Evolutionary conservation across 1,284 basidiomycete species (phyloP).

Genomic region (Irpex sp.): DNA sequence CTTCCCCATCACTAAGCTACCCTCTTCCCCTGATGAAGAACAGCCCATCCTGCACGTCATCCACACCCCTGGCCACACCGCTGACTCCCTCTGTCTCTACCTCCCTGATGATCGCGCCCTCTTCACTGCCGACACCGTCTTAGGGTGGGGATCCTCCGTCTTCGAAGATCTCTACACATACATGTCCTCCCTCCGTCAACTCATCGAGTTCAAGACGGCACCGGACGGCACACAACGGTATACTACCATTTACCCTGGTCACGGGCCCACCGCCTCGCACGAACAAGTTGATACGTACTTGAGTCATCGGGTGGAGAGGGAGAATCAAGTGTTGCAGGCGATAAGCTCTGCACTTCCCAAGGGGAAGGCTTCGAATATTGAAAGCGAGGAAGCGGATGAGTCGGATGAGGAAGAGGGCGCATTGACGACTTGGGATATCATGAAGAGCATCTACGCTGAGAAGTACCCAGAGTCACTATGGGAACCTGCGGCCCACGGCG

Average conservation of each 20-base stretch:
- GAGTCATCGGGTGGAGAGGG: conserved; percentile 78
- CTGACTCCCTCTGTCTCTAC: conserved; percentile 79
- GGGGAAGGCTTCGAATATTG: neutral
- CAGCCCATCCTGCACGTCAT: conserved; percentile 52
- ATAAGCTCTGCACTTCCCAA: conserved; percentile 38
- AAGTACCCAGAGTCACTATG: conserved; percentile 70
- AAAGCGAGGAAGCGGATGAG: neutral
- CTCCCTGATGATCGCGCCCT: conserved; percentile 62
- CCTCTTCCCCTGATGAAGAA: conserved; percentile 7
- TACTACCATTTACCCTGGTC: conserved; percentile 75
- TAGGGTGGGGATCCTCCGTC: conserved; percentile 88
- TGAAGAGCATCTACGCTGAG: conserved; percentile 58
- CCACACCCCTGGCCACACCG: conserved; percentile 89
- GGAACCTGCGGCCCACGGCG: conserved; percentile 67
- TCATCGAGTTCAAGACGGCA: conserved; percentile 41
- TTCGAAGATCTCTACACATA: conserved; percentile 86
- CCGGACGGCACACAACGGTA: conserved; percentile 30
- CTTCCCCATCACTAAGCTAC: conserved; percentile 29
- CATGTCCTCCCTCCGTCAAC: conserved; percentile 62
- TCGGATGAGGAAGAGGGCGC: neutral
- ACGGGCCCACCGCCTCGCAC: conserved; percentile 75
- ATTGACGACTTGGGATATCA: conserved; percentile 68
- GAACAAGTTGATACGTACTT: conserved; percentile 74
- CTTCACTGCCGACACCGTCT: conserved; percentile 89
- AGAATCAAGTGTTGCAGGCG: conserved; percentile 72